Percentiles rank a stretch among this genome's conserved stretches.
These are phyloP conservation scores for Fusarium duplospermum DNA, from an alignment of 2,329 filamentous ascomycete genomes.

Conservation along the genomic window DNA sequence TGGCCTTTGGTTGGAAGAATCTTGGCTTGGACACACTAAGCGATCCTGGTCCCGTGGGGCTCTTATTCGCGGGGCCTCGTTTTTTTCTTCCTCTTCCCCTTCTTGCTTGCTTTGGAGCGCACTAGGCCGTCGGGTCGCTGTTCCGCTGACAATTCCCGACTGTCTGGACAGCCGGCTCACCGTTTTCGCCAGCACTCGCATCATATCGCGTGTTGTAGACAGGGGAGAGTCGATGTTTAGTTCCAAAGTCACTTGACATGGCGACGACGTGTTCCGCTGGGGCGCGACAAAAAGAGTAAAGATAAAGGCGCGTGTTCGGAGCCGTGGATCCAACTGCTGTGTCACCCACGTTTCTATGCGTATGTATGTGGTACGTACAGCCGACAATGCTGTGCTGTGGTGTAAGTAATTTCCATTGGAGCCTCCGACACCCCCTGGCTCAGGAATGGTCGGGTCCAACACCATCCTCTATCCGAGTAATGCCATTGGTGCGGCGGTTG, in stretches of 20 bases:
- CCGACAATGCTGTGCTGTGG: background rate
- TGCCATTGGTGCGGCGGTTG: background rate
- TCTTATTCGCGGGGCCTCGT: slow-evolving; percentile 11
- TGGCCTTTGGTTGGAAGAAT: slow-evolving; percentile 6
- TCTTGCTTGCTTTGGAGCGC: background rate
- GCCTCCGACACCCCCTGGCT: slow-evolving; percentile 3
- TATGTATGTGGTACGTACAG: background rate
- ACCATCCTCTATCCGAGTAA: slow-evolving; percentile 1
- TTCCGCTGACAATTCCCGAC: slow-evolving; percentile 30
- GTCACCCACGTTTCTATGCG: background rate
- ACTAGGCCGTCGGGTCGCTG: slow-evolving; percentile 9
- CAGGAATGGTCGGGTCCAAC: background rate
- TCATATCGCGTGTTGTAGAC: slow-evolving; percentile 13
- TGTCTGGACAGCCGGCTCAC: slow-evolving; percentile 19
- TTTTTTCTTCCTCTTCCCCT: background rate
- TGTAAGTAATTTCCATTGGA: background rate
- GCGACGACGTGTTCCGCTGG: background rate
- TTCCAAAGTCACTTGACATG: background rate
- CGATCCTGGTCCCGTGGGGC: slow-evolving; percentile 13
- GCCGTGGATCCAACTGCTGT: slow-evolving; percentile 12
- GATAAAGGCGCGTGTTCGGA: slow-evolving; percentile 5
- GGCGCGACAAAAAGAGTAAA: slow-evolving; percentile 9
- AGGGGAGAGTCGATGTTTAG: background rate
- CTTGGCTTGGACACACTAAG: background rate
- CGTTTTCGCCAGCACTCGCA: slow-evolving; percentile 10